Evolutionary conservation across 148 eudicot species (phyloP).

Genomic region (Camellia sinensis): DNA sequence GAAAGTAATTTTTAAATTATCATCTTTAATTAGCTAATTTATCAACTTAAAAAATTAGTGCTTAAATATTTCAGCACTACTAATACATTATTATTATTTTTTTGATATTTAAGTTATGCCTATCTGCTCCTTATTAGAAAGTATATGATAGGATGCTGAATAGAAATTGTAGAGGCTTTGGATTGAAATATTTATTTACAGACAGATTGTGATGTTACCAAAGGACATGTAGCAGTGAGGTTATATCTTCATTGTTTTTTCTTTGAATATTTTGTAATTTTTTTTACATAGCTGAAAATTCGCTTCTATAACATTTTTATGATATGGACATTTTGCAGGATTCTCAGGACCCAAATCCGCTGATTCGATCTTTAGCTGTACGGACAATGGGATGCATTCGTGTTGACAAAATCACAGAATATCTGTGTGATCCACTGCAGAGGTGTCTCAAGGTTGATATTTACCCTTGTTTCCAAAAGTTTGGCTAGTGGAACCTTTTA

Average conservation of each 20-base stretch:
- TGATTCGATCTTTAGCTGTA: conserved; percentile 97
- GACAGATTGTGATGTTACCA: too few relatives aligned
- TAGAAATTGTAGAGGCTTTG: too few relatives aligned
- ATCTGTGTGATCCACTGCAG: conserved; percentile 97
- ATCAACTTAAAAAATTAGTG: too few relatives aligned
- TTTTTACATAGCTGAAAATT: neutral
- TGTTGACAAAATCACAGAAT: conserved; percentile 97
- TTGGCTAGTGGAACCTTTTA: conserved; percentile 14
- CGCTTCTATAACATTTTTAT: neutral
- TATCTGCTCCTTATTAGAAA: too few relatives aligned
- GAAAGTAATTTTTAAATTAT: too few relatives aligned
- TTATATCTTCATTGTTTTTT: neutral
- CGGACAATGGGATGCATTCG: conserved; percentile 99
- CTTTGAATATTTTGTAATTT: neutral
- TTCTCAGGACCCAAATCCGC: conserved; percentile 96
- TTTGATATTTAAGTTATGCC: too few relatives aligned
- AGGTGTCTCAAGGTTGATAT: conserved; percentile 86
- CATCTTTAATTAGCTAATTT: too few relatives aligned
- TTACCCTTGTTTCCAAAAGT: neutral
- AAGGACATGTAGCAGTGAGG: neutral
- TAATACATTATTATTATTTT: too few relatives aligned
- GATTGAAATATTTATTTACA: too few relatives aligned
- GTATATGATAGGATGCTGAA: too few relatives aligned
- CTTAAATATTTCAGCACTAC: too few relatives aligned
- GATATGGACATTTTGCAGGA: conserved; percentile 52